phyloP scores from a whole-genome alignment of 2,329 filamentous ascomycete genomes.

The Alternaria solani region DNA sequence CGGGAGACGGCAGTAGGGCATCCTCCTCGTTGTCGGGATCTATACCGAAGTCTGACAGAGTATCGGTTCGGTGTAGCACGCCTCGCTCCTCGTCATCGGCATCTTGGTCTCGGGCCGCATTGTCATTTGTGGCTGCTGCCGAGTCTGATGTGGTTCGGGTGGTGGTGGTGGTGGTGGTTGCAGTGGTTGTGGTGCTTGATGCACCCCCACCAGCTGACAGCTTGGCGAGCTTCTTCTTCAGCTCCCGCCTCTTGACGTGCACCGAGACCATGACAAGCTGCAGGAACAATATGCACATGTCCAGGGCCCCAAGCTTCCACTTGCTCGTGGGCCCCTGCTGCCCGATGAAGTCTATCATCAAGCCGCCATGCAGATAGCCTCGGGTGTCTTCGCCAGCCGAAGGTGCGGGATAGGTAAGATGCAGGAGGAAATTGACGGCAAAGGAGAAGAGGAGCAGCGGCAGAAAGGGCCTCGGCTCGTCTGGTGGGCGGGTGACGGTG shows the following conservation, averaged over 20 bases:
- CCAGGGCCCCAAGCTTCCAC: constrained; percentile 61
- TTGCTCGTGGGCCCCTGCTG: constrained; percentile 65
- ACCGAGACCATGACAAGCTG: constrained; percentile 66
- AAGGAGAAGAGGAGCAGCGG: constrained; percentile 64
- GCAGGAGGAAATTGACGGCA: constrained; percentile 63
- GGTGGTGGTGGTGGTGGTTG: background rate
- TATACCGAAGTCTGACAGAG: constrained; percentile 49
- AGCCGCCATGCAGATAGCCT: constrained; percentile 67
- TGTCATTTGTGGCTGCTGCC: constrained; percentile 15
- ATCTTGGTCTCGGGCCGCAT: constrained; percentile 56
- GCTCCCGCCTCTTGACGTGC: constrained; percentile 60
- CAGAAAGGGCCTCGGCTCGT: constrained; percentile 62
- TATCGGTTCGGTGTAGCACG: constrained; percentile 53
- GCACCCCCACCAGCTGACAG: constrained; percentile 31
- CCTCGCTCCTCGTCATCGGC: constrained; percentile 68
- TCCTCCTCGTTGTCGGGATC: constrained; percentile 51
- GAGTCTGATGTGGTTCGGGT: constrained; percentile 19
- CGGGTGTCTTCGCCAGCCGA: constrained; percentile 58
- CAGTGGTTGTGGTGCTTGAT: constrained; percentile 10
- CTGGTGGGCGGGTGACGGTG: constrained; percentile 54
- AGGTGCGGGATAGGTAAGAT: constrained; percentile 54
- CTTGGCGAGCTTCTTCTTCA: constrained; percentile 51
- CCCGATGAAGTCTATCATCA: constrained; percentile 71
- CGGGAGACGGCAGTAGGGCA: constrained; percentile 39
- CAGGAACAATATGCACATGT: constrained; percentile 62